These are phyloP conservation scores for Botrytis squamosa DNA, from an alignment of 2,329 filamentous ascomycete species.

Conservation along the genomic window DNA sequence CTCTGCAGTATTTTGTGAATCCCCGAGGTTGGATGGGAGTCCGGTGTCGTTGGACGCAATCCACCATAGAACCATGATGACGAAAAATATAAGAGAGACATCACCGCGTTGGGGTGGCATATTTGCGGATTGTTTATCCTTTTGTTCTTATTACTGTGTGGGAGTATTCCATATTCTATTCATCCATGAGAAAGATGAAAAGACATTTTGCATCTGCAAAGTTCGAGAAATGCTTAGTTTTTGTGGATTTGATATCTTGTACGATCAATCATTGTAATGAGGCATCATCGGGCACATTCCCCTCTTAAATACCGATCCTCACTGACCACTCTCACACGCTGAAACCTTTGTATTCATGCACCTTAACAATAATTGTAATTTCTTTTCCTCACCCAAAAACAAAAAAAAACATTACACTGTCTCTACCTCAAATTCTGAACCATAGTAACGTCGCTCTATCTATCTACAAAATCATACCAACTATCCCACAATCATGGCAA, in stretches of 20 bases:
- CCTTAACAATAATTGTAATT: not conserved
- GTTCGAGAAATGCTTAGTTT: not conserved
- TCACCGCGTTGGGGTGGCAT: slow-evolving; percentile 36
- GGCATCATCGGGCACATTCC: slow-evolving; percentile 7
- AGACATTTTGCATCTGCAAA: not conserved
- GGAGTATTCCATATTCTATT: slow-evolving; percentile 8
- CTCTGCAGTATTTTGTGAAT: slow-evolving; percentile 44
- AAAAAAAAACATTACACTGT: not conserved
- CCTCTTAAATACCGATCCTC: not conserved
- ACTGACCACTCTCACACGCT: not conserved
- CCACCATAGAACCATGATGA: slow-evolving; percentile 39
- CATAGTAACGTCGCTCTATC: not conserved
- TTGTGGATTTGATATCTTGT: not conserved
- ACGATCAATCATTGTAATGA: not conserved
- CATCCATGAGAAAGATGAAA: slow-evolving; percentile 1
- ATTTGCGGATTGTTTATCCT: slow-evolving; percentile 9
- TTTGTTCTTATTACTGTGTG: not conserved
- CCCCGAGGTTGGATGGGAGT: slow-evolving; percentile 43
- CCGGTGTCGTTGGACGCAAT: slow-evolving; percentile 35
- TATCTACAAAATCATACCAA: not conserved
- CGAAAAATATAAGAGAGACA: slow-evolving; percentile 34
- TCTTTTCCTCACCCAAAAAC: not conserved
- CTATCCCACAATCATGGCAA: slow-evolving; percentile 21
- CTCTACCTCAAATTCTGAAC: not conserved
- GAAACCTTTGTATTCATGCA: slow-evolving; percentile 10